Base-by-base conservation (phyloP, 768 basidiomycete genomes). In the Xerocomellus intermedius region DNA sequence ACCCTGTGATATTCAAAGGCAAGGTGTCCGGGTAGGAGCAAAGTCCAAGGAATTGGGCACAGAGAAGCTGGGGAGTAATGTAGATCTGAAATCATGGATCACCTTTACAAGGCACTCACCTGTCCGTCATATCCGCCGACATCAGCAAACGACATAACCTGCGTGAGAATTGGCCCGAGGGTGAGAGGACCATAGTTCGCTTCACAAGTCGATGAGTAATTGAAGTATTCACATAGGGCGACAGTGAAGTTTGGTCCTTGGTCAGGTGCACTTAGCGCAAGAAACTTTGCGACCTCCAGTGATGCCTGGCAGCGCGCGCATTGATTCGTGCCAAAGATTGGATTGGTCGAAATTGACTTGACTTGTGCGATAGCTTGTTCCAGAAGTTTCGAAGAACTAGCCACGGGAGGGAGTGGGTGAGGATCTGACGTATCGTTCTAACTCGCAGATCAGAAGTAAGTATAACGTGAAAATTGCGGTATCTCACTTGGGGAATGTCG, bases 71-170 rank as follows among this genome's bases (percentile, higher is more conserved):
- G 14, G 49, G 42, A 49, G 32, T n/a, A 12, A 39, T 38, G 10
- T 54, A 32, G 7, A 41, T 36, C 0, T 21, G 17, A 43, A 30
- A 46, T 26, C 22, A 41, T 26, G 32, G 17, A 38, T 5, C 32
- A 38, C 12, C 19, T 28, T 2, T 12, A 28, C 12, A 22, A 33
- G 49, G 45, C 10, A 36, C 58, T 32, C 59, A 86, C 85, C 77
- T 87, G 85, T 14, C 89, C 89, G 61, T 91, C 89, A 51, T 82
- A 82, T 6, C 87, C 86, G 13, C 82, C 83, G 2, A 85, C 82
- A 62, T 91, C 81, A 8, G 87, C 85, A 57, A 84, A 85, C 12
- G 86, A 82, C 37, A 85, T 57, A 12, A 90, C 86, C 68, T 91
- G 89, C 0, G 89, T 87, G 55, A 89, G 66, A 28, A 86, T 75